Conservation (phyloP, 768 basidiomycete genomes). For the Rhodotorula babjevae region DNA sequence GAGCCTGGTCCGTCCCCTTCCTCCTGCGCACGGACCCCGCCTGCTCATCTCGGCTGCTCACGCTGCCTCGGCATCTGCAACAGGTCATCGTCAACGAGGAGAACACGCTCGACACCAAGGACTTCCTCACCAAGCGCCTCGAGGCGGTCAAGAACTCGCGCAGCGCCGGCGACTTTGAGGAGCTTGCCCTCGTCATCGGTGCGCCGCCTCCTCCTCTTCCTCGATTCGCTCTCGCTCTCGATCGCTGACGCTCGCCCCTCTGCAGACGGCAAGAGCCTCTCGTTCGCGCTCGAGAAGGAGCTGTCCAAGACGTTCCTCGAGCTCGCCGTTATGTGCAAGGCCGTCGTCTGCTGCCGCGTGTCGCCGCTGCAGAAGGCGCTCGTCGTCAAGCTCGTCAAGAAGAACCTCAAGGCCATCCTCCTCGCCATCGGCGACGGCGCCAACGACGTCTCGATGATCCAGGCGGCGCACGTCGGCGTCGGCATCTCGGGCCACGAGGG, state of each 20-base stretch:
- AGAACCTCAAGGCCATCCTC: conserved; percentile 86
- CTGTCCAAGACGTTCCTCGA: conserved; percentile 85
- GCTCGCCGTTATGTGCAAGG: conserved; percentile 94
- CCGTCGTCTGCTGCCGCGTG: conserved; percentile 96
- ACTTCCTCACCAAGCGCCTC: conserved; percentile 81
- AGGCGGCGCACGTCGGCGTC: conserved; percentile 95
- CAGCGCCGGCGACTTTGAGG: conserved; percentile 84
- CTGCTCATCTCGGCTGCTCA: too few relatives aligned
- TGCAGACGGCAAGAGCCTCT: conserved; percentile 87
- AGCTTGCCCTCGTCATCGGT: conserved; percentile 93
- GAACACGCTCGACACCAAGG: conserved; percentile 69
- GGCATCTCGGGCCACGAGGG: conserved; percentile 99
- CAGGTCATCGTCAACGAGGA: conserved; percentile 94
- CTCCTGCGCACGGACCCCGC: too few relatives aligned
- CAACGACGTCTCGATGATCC: conserved; percentile 99
- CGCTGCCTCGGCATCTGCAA: background rate
- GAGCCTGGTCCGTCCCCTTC: conserved; percentile 66
- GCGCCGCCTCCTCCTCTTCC: conserved; percentile 35
- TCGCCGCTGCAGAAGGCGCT: conserved; percentile 96
- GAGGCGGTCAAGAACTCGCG: conserved; percentile 90
- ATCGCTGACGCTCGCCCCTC: conserved; percentile 4
- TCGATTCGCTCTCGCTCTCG: background rate
- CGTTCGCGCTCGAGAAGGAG: conserved; percentile 88
- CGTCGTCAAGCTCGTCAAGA: conserved; percentile 86
- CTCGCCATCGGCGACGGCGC: conserved; percentile 98